These are phyloP conservation scores for Candida bentonensis DNA, from an alignment of 805 yeast species.

Conservation along the genomic window DNA sequence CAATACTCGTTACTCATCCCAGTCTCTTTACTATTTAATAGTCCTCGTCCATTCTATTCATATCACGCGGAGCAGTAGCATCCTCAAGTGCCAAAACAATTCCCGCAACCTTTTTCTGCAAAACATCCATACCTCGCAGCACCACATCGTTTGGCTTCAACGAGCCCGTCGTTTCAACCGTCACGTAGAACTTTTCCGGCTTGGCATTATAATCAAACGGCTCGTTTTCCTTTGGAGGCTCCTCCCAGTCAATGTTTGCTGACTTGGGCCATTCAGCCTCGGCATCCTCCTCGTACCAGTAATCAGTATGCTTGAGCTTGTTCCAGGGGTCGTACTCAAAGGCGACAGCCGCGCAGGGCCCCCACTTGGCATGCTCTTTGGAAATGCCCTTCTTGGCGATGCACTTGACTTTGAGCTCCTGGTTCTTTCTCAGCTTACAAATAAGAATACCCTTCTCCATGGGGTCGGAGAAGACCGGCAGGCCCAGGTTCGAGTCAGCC, in stretches of 20 bases:
- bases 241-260: constrained; percentile 88
- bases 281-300: constrained; percentile 87
- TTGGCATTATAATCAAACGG: constrained; percentile 71
- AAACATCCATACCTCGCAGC: constrained; percentile 63
- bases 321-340: constrained; percentile 99
- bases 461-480: constrained; percentile 72
- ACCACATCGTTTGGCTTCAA: constrained; percentile 84
- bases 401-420: constrained; percentile 77
- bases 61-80: neutral
- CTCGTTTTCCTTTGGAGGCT: constrained; percentile 80
- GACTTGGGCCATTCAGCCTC: constrained; percentile 89
- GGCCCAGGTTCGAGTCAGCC: constrained; percentile 41
- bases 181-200: constrained; percentile 72
- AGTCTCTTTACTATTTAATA: neutral
- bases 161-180: constrained; percentile 85
- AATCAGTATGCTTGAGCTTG: constrained; percentile 87
- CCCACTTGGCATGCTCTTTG: constrained; percentile 98
- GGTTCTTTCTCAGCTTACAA: constrained; percentile 84
- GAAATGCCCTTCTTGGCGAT: constrained; percentile 96
- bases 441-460: constrained; percentile 74
- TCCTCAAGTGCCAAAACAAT: constrained; percentile 53
- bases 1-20: too few species aligned
- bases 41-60: neutral
- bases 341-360: constrained; percentile 89
- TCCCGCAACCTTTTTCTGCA: constrained; percentile 84